Percentiles rank a stretch among this genome's conserved stretches.
Conservation (phyloP, 495 filamentous ascomycete genomes). For the Parathielavia hyrcaniae region DNA sequence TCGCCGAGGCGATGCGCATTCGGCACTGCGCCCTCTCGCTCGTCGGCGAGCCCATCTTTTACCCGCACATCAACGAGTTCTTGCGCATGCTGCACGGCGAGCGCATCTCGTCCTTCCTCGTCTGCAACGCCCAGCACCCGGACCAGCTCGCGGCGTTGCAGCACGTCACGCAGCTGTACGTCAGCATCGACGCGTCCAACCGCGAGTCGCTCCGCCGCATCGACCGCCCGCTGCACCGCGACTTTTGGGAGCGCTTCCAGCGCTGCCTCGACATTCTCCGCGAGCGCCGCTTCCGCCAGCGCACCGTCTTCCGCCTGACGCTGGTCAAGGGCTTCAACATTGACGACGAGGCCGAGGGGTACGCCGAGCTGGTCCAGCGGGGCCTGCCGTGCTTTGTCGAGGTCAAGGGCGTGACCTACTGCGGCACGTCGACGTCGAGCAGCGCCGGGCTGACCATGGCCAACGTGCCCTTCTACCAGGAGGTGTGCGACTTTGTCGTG, state of each 20-base stretch:
- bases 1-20: constrained; percentile 87
- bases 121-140: constrained; percentile 98
- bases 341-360: constrained; percentile 84
- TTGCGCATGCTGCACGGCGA: constrained; percentile 71
- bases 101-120: constrained; percentile 87
- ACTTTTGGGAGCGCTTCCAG: constrained; percentile 95
- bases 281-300: constrained; percentile 70
- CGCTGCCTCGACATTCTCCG: constrained; percentile 83
- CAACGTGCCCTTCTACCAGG: constrained; percentile 91
- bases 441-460: constrained; percentile 85
- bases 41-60: constrained; percentile 96
- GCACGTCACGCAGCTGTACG: constrained; percentile 89
- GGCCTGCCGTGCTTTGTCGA: constrained; percentile 87
- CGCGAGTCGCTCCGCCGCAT: constrained; percentile 79
- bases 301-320: constrained; percentile 91
- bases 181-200: constrained; percentile 90
- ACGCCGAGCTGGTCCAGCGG: constrained; percentile 78
- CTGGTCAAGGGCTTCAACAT: constrained; percentile 95
- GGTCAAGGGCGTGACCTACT: constrained; percentile 95
- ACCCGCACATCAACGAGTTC: constrained; percentile 93
- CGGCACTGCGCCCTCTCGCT: constrained; percentile 85
- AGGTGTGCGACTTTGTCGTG: constrained; percentile 73
- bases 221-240: constrained; percentile 85
- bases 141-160: constrained; percentile 75
- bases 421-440: constrained; percentile 74